Percentiles rank a stretch among this genome's conserved stretches.
Evolutionary conservation across 164 flowering plant species (phyloP).

Genomic region (Tetracentron sinense): DNA sequence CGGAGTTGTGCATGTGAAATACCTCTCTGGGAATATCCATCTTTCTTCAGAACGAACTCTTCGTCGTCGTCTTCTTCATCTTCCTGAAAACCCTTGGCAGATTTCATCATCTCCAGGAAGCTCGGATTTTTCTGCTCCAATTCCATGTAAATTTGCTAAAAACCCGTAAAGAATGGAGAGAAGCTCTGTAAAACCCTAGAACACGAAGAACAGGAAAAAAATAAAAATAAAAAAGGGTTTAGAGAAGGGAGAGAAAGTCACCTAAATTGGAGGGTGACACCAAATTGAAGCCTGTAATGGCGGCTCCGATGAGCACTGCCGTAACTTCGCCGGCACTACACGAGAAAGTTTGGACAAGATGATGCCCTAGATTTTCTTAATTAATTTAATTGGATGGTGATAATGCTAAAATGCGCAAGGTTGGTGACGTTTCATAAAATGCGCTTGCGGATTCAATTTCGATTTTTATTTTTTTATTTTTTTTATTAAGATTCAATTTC

Average conservation of each 20-base stretch:
- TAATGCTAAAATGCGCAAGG: no score
- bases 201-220: background rate
- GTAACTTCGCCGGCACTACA: slow-evolving; percentile 39
- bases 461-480: no score
- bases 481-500: no score
- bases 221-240: no score
- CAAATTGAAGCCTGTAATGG: slow-evolving; percentile 50
- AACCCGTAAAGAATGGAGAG: background rate
- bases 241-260: slow-evolving; percentile 20
- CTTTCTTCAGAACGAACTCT: slow-evolving; percentile 57
- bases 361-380: no score
- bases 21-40: slow-evolving; percentile 57
- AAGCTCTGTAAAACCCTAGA: background rate
- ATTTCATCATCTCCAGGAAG: slow-evolving; percentile 69
- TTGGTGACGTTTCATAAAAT: no score
- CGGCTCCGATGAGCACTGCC: no score
- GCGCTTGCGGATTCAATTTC: no score
- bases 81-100: slow-evolving; percentile 46
- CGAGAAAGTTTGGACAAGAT: no score
- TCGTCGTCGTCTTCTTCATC: slow-evolving; percentile 69
- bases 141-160: slow-evolving; percentile 28
- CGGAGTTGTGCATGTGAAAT: no score
- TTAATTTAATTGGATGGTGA: no score
- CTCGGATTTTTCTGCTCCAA: slow-evolving; percentile 38
- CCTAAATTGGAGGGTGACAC: slow-evolving; percentile 60